Evolutionary conservation across 23 red algal species (phyloP), one percentile per base, ranked within the genome.

Genomic region (Gracilaria caudata): DNA sequence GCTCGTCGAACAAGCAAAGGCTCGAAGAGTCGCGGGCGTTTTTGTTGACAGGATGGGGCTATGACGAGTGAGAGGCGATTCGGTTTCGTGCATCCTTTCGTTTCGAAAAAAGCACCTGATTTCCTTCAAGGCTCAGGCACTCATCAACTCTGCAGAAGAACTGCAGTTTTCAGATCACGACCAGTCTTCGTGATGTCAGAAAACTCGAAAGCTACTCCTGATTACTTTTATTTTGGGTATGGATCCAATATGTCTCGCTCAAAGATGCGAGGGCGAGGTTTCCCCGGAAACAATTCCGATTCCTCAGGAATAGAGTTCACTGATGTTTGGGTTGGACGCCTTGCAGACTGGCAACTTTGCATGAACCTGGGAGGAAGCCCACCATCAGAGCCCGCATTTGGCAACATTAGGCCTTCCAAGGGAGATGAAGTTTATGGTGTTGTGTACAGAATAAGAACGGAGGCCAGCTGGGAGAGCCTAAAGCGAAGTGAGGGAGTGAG

Each of bases 191-290:
- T 3, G 23, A 60, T 60, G 57, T 60, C 57, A 11, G 25, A 20
- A 28, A 29, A 20, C 23, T 60, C 57, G 11, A 60, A 25, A 4
- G 25, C 23, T 23, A 17, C 23, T 8, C 23, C 57, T 29, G 25
- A 25, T 60, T 29, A 29, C 65, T 41, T 71, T 1, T 71, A 71
- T 39, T 71, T 71, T 71, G 65, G 35, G 26, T 71, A 71, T 26
- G 65, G 32, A 5, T 71, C 65, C 16, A 71, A 71, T 23, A 71
- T 71, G 65, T 71, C 65, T 41, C 65, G 65, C 37, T 40, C 20
- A 28, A 71, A 71, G 20, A 71, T 71, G 65, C 34, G 26, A 71
- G 40, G 4, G 16, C 65, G 65, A 17, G 49, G 49, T 17, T 2
- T 53, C 1, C 12, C 13, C 49, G 12, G 49, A 16, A 53, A 53